These are phyloP conservation scores for Globisporangium acanthophoron DNA, from an alignment of 352 stramenopile species.

Conservation along the genomic window DNA sequence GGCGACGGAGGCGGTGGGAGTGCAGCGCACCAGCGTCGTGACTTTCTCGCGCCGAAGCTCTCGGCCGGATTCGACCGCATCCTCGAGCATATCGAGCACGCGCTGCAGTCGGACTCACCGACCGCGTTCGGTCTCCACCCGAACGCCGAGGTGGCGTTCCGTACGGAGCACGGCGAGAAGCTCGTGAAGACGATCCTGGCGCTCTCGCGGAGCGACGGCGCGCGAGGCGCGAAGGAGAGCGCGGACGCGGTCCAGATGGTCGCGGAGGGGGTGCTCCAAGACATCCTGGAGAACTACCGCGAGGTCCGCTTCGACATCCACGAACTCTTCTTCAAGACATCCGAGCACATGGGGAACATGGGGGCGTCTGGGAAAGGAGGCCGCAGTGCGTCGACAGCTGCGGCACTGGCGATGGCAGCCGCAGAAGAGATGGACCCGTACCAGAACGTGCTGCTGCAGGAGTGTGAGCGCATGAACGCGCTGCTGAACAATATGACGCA, in stretches of 20 bases:
- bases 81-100: slow-evolving; percentile 84
- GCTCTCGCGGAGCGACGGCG: slow-evolving; percentile 33
- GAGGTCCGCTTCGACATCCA: slow-evolving; percentile 84
- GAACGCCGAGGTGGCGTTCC: slow-evolving; percentile 92
- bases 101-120: slow-evolving; percentile 80
- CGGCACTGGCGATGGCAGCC: slow-evolving; percentile 17
- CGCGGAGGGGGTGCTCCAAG: slow-evolving; percentile 81
- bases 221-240: slow-evolving; percentile 26
- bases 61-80: slow-evolving; percentile 70
- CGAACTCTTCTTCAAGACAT: slow-evolving; percentile 66
- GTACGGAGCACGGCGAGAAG: slow-evolving; percentile 74
- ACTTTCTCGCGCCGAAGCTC: slow-evolving; percentile 74
- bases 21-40: slow-evolving; percentile 27
- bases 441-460: slow-evolving; percentile 88
- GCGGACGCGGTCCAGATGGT: slow-evolving; percentile 69
- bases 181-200: slow-evolving; percentile 79
- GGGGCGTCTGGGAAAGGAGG: slow-evolving; percentile 17
- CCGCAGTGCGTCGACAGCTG: slow-evolving; percentile 28
- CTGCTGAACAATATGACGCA: slow-evolving; percentile 73
- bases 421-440: slow-evolving; percentile 86
- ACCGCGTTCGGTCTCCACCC: slow-evolving; percentile 89
- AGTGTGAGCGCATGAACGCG: slow-evolving; percentile 87
- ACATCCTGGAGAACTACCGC: slow-evolving; percentile 88
- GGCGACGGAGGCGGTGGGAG: slow-evolving; percentile 2
- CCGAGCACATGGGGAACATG: slow-evolving; percentile 16